These are phyloP conservation scores for Zygosaccharomyces bailii DNA, from an alignment of 805 yeast genomes.

Conservation along the genomic window DNA sequence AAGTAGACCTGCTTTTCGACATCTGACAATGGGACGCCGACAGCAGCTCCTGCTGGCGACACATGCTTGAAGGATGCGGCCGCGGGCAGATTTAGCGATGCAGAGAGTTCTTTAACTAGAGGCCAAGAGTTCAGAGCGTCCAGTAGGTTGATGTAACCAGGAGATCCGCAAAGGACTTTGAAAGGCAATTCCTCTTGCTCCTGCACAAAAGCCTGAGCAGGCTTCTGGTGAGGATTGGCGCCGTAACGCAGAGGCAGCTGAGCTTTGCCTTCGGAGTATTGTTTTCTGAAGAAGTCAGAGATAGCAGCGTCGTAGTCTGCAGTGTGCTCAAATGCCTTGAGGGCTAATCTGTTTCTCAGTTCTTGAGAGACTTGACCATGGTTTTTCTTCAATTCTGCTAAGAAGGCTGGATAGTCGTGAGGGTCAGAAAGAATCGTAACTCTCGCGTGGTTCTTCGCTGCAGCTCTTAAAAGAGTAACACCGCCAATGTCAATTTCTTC, in stretches of 20 bases:
- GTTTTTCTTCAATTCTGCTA: slow-evolving; percentile 64
- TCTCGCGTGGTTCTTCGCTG: slow-evolving; percentile 96
- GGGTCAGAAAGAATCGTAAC: slow-evolving; percentile 96
- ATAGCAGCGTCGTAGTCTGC: slow-evolving; percentile 96
- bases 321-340: slow-evolving; percentile 97
- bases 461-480: slow-evolving; percentile 95
- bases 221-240: slow-evolving; percentile 98
- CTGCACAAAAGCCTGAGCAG: slow-evolving; percentile 92
- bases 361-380: slow-evolving; percentile 66
- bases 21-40: slow-evolving; percentile 88
- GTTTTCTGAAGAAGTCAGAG: slow-evolving; percentile 95
- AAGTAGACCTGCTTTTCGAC: slow-evolving; percentile 93
- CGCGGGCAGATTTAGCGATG: slow-evolving; percentile 92
- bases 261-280: slow-evolving; percentile 82
- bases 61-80: slow-evolving; percentile 99
- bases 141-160: slow-evolving; percentile 94
- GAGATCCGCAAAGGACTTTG: slow-evolving; percentile 89
- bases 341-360: slow-evolving; percentile 78
- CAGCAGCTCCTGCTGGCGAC: slow-evolving; percentile 98
- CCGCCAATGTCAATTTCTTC: slow-evolving; percentile 99
- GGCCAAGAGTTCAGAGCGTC: slow-evolving; percentile 99
- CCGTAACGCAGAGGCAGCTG: slow-evolving; percentile 97
- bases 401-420: slow-evolving; percentile 80
- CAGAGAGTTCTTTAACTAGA: slow-evolving; percentile 91
- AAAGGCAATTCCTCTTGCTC: slow-evolving; percentile 87